phyloP scores from a whole-genome alignment of 1,139 yeast genomes.

The Pichia sp. region DNA sequence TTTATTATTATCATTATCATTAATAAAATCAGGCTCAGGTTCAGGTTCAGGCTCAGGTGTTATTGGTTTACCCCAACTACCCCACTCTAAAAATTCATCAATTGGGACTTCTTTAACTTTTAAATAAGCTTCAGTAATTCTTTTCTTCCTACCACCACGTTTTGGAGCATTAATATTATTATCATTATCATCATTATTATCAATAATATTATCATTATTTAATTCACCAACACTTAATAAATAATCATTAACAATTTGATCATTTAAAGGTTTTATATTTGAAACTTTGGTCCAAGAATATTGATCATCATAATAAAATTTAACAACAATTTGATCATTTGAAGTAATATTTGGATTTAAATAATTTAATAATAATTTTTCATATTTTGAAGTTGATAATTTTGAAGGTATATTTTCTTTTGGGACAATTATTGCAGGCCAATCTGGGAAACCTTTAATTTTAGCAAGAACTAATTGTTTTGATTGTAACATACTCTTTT shows the following conservation, averaged over 20 bases:
- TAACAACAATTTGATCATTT: conserved; percentile 34
- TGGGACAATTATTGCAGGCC: conserved; percentile 79
- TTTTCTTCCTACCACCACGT: conserved; percentile 17
- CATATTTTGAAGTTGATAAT: conserved; percentile 45
- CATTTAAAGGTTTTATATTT: conserved; percentile 36
- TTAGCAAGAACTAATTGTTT: conserved; percentile 55
- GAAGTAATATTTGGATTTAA: not conserved
- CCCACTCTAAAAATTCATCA: conserved; percentile 25
- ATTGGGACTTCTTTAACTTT: conserved; percentile 24
- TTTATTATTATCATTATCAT: too few species aligned
- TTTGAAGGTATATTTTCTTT: conserved; percentile 48
- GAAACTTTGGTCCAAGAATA: conserved; percentile 51
- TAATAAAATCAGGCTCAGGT: not conserved
- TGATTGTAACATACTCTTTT: conserved; percentile 4
- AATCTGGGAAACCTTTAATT: conserved; percentile 71
- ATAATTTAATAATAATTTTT: conserved; percentile 18
- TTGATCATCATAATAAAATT: conserved; percentile 61
- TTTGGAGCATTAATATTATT: not conserved
- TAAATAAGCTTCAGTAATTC: conserved; percentile 27
- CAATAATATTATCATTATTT: conserved; percentile 9
- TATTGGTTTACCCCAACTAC: conserved; percentile 27
- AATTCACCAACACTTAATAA: conserved; percentile 25
- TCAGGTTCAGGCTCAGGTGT: conserved; percentile 15
- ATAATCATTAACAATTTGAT: conserved; percentile 21
- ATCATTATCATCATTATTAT: conserved; percentile 7